Percentiles rank a stretch among this genome's conserved stretches.
These are phyloP conservation scores for Funneliformis caledonium DNA, from an alignment of 371 early-diverging fungal species.

Conservation along the genomic window DNA sequence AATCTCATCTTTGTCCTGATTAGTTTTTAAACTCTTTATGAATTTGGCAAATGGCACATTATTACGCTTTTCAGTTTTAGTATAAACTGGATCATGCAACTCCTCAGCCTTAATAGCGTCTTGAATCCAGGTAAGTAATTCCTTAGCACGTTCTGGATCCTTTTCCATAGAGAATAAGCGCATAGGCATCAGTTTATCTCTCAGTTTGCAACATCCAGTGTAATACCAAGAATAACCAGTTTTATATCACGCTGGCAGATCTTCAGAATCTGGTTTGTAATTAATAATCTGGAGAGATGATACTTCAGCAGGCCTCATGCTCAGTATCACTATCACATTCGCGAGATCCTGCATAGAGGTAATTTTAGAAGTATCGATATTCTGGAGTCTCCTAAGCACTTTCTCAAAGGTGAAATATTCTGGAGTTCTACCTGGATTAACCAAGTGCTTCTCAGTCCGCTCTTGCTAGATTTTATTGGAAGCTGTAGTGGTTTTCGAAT, in stretches of 20 bases:
- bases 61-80: slow-evolving; percentile 27
- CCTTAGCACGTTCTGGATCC: slow-evolving; percentile 32
- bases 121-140: slow-evolving; percentile 39
- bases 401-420: neutral
- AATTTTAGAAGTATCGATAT: neutral
- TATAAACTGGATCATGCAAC: slow-evolving; percentile 36
- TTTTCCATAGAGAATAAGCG: slow-evolving; percentile 3
- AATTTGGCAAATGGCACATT: slow-evolving; percentile 23
- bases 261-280: neutral
- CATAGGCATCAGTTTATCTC: slow-evolving; percentile 20
- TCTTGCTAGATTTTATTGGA: neutral
- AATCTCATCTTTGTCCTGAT: neutral
- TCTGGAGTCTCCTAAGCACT: neutral
- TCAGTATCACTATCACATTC: slow-evolving; percentile 8
- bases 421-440: slow-evolving; percentile 1
- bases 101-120: neutral
- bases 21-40: slow-evolving; percentile 17
- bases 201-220: neutral
- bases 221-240: neutral
- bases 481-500: neutral
- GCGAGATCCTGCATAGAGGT: neutral
- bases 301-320: slow-evolving; percentile 19
- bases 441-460: neutral
- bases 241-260: neutral
- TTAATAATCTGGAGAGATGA: neutral